phyloP scores from a whole-genome alignment of 2,329 filamentous ascomycete genomes.

The Coniochaeta hoffmannii region DNA sequence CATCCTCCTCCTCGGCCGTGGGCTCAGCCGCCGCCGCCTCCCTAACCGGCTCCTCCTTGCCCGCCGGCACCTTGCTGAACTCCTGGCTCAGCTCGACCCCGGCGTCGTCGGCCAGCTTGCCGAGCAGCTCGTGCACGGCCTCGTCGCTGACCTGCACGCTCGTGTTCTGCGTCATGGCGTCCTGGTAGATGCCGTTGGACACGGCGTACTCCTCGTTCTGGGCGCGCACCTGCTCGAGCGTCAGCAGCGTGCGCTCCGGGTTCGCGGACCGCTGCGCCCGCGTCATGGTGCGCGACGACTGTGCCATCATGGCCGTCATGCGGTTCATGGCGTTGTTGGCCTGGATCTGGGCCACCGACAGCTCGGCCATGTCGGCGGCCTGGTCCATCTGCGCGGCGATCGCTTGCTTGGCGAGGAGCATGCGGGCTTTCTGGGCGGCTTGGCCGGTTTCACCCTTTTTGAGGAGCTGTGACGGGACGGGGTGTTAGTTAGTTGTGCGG shows the following conservation, averaged over 20 bases:
- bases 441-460: conserved; percentile 58
- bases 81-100: conserved; percentile 76
- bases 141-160: conserved; percentile 68
- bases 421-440: conserved; percentile 56
- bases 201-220: conserved; percentile 60
- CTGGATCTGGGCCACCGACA: conserved; percentile 53
- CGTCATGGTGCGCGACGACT: conserved; percentile 51
- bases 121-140: conserved; percentile 78
- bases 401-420: conserved; percentile 54
- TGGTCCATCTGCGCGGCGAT: conserved; percentile 57
- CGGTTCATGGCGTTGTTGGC: conserved; percentile 59
- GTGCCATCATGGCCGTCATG: conserved; percentile 57
- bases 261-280: conserved; percentile 51
- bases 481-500: background rate
- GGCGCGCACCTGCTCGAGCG: conserved; percentile 53
- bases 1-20: conserved; percentile 73
- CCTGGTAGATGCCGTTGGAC: conserved; percentile 72
- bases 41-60: conserved; percentile 46
- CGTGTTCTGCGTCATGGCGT: conserved; percentile 73
- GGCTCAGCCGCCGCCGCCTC: conserved; percentile 54
- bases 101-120: conserved; percentile 80
- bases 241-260: conserved; percentile 52
- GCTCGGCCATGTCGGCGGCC: conserved; percentile 57
- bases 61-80: conserved; percentile 51
- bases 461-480: conserved; percentile 30